Evolutionary conservation across 306 rosid genomes (phyloP), one percentile per base, ranked within the genome.

Genomic region (Erythrophleum fordii): DNA sequence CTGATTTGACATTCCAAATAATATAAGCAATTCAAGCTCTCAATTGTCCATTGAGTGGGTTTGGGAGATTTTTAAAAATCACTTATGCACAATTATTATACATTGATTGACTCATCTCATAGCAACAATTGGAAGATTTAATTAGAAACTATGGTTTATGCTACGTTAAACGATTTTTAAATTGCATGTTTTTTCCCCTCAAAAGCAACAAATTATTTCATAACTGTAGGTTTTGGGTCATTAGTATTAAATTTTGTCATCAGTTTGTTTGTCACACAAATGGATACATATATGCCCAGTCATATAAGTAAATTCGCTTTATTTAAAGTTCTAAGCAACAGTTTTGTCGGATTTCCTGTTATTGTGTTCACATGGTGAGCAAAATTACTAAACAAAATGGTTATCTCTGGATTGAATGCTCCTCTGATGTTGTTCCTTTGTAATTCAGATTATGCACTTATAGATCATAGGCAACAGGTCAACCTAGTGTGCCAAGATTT

Each of bases 401-500:
- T 60, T 48, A 14, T 61, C 1, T 3, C 22, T 82, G 39, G 22
- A 67, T 45, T 48, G 41, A 5, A 28, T 56, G 65, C 5, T 52
- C 44, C 17, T 22, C 25, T 39, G 41, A 51, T 70, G 23, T 76
- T 48, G 78, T 52, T 60, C 31, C 58, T 72, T 73, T 25, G 61
- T 34, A 25, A 64, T 71, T 73, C 8, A 25, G 51, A 69, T 35
- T 61, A 9, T 69, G 13, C 20, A 35, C 68, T 73, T 59, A 73
- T 23, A 41, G 35, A n/a, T 41, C 35, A 41, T 39, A 3, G 37
- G 58, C 2, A 73, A 78, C 62, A 41, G 78, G 76, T 62, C 34
- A 68, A 61, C n/a, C 51, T 78, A 69, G 70, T 13, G 39, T 60
- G 35, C 53, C 64, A 26, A 46, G 29, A 60, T 49, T 81, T 48